These are phyloP conservation scores for Lenwebbia sp. DNA, from an alignment of 345 rosid species.

Conservation along the genomic window DNA sequence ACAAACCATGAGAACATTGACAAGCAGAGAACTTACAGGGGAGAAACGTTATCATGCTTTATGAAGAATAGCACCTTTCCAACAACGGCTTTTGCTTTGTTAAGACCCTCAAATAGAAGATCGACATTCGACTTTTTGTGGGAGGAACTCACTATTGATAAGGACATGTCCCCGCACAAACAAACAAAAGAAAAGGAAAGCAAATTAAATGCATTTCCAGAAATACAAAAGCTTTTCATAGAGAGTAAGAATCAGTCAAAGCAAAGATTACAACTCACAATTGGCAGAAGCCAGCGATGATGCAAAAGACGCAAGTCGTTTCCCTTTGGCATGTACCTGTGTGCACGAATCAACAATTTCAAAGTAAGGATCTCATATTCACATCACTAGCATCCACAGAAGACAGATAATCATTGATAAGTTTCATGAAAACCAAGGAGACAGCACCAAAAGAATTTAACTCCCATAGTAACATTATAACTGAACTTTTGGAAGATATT, in stretches of 20 bases:
- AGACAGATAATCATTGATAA: background rate
- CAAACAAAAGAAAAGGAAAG: background rate
- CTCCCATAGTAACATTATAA: background rate
- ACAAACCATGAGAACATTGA: background rate
- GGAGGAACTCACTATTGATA: slow-evolving; percentile 27
- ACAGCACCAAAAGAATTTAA: background rate
- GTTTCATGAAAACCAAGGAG: background rate
- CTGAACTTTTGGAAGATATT: background rate
- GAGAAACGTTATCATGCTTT: slow-evolving; percentile 48
- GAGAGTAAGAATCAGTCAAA: background rate
- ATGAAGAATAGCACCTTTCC: slow-evolving; percentile 58
- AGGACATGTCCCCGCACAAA: background rate
- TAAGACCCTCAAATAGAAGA: slow-evolving; percentile 44
- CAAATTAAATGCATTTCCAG: background rate
- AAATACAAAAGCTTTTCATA: background rate
- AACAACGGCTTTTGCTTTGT: slow-evolving; percentile 41
- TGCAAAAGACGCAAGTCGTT: slow-evolving; percentile 31
- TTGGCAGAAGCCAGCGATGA: slow-evolving; percentile 32
- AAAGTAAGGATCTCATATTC: background rate
- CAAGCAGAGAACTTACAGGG: slow-evolving; percentile 38
- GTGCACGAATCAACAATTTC: background rate
- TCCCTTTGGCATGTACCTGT: slow-evolving; percentile 41
- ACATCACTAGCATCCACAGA: background rate
- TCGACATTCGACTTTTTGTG: slow-evolving; percentile 33
- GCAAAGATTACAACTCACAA: slow-evolving; percentile 21